These are phyloP conservation scores for Parathielavia hyrcaniae DNA, from an alignment of 495 filamentous ascomycete genomes.

Conservation along the genomic window DNA sequence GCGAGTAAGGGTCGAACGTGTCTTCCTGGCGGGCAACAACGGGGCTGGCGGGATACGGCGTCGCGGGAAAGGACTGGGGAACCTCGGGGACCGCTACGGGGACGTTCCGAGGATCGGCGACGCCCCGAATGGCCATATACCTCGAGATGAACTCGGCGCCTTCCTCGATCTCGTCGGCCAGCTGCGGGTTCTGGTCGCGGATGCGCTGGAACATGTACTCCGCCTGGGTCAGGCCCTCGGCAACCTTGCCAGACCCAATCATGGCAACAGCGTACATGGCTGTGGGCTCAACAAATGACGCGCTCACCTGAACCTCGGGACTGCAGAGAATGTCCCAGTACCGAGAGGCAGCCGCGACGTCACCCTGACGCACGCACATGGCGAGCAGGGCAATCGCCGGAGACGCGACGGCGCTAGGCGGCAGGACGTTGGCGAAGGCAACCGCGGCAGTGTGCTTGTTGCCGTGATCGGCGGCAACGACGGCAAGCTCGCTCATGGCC, in stretches of 20 bases:
- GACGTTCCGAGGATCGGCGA: slow-evolving; percentile 42
- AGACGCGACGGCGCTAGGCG: slow-evolving; percentile 46
- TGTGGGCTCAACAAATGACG: slow-evolving; percentile 74
- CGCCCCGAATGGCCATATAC: slow-evolving; percentile 58
- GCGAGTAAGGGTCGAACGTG: slow-evolving; percentile 80
- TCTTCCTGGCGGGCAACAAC: slow-evolving; percentile 56
- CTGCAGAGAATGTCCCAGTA: slow-evolving; percentile 69
- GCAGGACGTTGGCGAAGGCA: slow-evolving; percentile 56
- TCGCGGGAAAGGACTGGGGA: slow-evolving; percentile 29
- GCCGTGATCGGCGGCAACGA: slow-evolving; percentile 69
- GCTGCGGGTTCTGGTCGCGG: slow-evolving; percentile 50
- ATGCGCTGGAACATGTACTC: slow-evolving; percentile 79
- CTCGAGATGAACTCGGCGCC: slow-evolving; percentile 71
- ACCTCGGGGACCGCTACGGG: slow-evolving; percentile 29
- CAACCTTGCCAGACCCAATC: slow-evolving; percentile 70
- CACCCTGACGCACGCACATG: slow-evolving; percentile 70
- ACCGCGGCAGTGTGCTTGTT: slow-evolving; percentile 61
- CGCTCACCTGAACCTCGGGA: slow-evolving; percentile 49
- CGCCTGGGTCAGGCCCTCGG: slow-evolving; percentile 66
- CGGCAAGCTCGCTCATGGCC: slow-evolving; percentile 44
- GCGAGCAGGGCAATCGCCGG: slow-evolving; percentile 82
- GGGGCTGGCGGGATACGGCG: slow-evolving; percentile 36
- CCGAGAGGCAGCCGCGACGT: slow-evolving; percentile 64
- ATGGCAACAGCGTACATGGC: slow-evolving; percentile 80
- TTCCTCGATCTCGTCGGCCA: slow-evolving; percentile 79